phyloP scores from a whole-genome alignment of 225 moss, liverwort and hornwort species.

The Physcomitrellopsis africana region DNA sequence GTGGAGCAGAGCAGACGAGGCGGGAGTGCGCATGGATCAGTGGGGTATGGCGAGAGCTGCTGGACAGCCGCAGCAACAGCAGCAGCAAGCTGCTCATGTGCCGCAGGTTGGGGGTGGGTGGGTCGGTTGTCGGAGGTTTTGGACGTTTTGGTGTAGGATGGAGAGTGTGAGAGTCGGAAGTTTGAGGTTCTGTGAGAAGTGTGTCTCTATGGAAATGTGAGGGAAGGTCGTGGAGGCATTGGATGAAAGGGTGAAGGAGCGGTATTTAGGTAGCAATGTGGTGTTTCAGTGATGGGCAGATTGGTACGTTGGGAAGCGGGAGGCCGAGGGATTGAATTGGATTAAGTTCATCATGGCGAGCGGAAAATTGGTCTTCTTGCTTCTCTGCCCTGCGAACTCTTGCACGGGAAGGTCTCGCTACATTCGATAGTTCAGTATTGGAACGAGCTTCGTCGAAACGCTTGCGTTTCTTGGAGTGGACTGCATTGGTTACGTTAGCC shows the following conservation, averaged over 20 bases:
- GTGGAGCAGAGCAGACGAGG: background rate
- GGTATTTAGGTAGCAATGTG: conserved; percentile 28
- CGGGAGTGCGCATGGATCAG: conserved; percentile 54
- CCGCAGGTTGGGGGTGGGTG: conserved; percentile 28
- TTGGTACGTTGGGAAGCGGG: background rate
- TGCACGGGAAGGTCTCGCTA: background rate
- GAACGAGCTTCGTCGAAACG: background rate
- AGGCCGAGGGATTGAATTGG: background rate
- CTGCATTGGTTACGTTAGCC: conserved; percentile 21
- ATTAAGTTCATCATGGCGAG: background rate
- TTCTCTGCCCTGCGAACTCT: background rate
- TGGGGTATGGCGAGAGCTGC: conserved; percentile 61
- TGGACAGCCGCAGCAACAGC: conserved; percentile 39
- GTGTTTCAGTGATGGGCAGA: conserved; percentile 12
- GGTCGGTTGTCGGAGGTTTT: background rate
- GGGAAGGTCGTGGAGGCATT: conserved; percentile 11
- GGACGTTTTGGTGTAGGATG: background rate
- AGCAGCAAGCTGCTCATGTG: conserved; percentile 40
- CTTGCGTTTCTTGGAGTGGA: conserved; percentile 34
- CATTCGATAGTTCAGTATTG: background rate
- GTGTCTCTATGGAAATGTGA: conserved; percentile 26
- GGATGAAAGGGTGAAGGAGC: background rate
- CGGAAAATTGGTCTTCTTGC: background rate
- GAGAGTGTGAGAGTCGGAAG: background rate
- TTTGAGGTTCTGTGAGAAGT: background rate